A percentile compares a stretch with the other conserved stretches of the same genome.
These are phyloP conservation scores for Wallacemonas sp. DNA, from an alignment of 208 protist genomes.

Conservation along the genomic window DNA sequence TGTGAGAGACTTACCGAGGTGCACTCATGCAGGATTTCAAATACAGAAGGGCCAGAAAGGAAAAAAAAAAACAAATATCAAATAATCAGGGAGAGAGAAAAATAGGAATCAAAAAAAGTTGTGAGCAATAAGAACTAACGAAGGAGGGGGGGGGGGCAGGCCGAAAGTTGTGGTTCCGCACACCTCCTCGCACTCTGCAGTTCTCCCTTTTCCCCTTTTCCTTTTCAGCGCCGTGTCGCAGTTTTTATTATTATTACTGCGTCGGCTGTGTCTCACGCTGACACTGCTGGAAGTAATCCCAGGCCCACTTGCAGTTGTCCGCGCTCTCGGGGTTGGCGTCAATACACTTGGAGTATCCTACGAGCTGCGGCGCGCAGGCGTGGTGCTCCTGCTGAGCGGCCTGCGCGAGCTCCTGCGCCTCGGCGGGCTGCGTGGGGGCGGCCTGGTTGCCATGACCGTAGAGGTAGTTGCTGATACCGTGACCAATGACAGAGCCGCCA, in stretches of 20 bases:
- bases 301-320: conserved; percentile 85
- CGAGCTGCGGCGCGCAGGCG: conserved; percentile 65
- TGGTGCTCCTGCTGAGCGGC: conserved; percentile 60
- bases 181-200: no score
- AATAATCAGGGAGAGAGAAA: conserved; percentile 1
- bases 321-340: conserved; percentile 62
- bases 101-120: conserved; percentile 8
- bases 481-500: conserved; percentile 78
- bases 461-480: conserved; percentile 90
- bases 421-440: conserved; percentile 66
- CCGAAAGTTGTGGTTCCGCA: no score
- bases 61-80: conserved; percentile 7
- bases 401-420: conserved; percentile 79
- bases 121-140: conserved; percentile 16
- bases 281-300: conserved; percentile 88
- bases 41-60: background rate
- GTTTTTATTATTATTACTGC: background rate
- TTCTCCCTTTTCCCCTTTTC: background rate
- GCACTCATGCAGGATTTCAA: no score
- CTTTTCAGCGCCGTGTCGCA: background rate
- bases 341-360: conserved; percentile 81
- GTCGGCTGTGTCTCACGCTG: conserved; percentile 32
- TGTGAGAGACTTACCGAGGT: no score
- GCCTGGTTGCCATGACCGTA: conserved; percentile 65
- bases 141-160: conserved; percentile 8